These are phyloP conservation scores for Cyclostephanos tholiformis DNA, from an alignment of 108 stramenopile genomes.

Conservation along the genomic window DNA sequence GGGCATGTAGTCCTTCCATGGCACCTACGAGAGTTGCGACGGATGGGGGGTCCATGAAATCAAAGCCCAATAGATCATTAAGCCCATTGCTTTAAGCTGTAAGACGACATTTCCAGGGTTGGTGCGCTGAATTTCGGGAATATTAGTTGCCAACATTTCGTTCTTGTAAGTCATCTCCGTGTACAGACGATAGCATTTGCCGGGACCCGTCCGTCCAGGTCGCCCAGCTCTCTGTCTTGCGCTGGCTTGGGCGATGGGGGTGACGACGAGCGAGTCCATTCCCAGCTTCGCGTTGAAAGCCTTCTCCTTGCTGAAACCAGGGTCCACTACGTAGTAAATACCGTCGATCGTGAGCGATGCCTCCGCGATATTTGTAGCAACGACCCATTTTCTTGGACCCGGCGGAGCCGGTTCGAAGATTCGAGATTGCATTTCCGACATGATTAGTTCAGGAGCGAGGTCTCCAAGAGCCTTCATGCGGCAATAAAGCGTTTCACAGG, in stretches of 20 bases:
- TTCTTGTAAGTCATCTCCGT: constrained; percentile 93
- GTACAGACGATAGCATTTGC: constrained; percentile 98
- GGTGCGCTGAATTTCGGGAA: constrained; percentile 97
- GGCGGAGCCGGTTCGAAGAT: constrained; percentile 98
- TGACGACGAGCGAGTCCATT: constrained; percentile 98
- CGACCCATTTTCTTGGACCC: constrained; percentile 93
- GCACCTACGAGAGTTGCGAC: constrained; percentile 95
- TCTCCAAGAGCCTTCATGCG: constrained; percentile 97
- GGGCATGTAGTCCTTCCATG: constrained; percentile 93
- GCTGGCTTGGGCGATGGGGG: constrained; percentile 96
- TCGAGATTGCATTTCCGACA: constrained; percentile 98
- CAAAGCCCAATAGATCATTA: constrained; percentile 96
- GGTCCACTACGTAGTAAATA: constrained; percentile 99
- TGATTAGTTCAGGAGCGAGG: constrained; percentile 95
- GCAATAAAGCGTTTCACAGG: constrained; percentile 94
- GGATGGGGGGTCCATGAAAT: constrained; percentile 99
- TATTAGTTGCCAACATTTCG: constrained; percentile 93
- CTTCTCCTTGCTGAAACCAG: constrained; percentile 98
- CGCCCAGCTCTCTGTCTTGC: constrained; percentile 93
- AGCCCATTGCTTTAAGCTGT: constrained; percentile 97
- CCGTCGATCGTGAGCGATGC: constrained; percentile 99
- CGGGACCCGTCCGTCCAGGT: constrained; percentile 97
- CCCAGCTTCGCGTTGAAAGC: constrained; percentile 97
- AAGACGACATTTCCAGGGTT: constrained; percentile 95
- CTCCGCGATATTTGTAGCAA: constrained; percentile 99